Evolutionary conservation across 352 stramenopile species (phyloP).

Genomic region (Phytophthora cactorum): DNA sequence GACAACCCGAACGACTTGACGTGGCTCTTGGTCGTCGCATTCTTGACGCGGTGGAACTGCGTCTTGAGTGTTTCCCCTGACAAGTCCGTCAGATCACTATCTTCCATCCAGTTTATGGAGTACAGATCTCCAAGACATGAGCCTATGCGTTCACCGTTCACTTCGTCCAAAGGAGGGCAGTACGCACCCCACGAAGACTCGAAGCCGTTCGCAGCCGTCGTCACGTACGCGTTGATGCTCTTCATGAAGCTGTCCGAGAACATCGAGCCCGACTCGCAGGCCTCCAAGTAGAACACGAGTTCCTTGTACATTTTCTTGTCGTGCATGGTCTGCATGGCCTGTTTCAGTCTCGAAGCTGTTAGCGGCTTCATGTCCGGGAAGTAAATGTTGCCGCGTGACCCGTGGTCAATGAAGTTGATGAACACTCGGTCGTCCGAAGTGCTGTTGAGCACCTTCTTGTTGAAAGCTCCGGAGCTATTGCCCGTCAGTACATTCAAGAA

Average conservation of each 20-base stretch:
- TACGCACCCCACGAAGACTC: conserved; percentile 92
- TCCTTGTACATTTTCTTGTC: conserved; percentile 89
- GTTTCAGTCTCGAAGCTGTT: conserved; percentile 66
- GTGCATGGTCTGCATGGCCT: conserved; percentile 83
- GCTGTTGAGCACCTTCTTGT: conserved; percentile 88
- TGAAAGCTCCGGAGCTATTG: conserved; percentile 57
- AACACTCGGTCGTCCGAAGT: conserved; percentile 89
- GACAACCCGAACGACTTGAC: conserved; percentile 75
- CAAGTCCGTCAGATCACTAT: conserved; percentile 86
- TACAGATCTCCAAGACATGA: conserved; percentile 91
- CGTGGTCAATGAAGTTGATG: conserved; percentile 94
- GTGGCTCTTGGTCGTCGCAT: conserved; percentile 83
- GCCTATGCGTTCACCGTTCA: conserved; percentile 72
- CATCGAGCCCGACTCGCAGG: conserved; percentile 93
- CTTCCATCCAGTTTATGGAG: conserved; percentile 93
- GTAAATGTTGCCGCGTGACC: conserved; percentile 81
- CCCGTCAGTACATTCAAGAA: conserved; percentile 90
- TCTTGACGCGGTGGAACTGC: conserved; percentile 79
- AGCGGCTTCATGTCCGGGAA: conserved; percentile 84
- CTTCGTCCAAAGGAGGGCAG: conserved; percentile 80
- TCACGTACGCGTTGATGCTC: conserved; percentile 89
- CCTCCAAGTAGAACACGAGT: conserved; percentile 93
- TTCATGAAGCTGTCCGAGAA: conserved; percentile 79
- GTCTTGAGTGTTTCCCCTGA: conserved; percentile 78
- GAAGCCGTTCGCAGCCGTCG: conserved; percentile 86